These are phyloP conservation scores for Collariella sp. DNA, from an alignment of 495 filamentous ascomycete species.

Conservation along the genomic window DNA sequence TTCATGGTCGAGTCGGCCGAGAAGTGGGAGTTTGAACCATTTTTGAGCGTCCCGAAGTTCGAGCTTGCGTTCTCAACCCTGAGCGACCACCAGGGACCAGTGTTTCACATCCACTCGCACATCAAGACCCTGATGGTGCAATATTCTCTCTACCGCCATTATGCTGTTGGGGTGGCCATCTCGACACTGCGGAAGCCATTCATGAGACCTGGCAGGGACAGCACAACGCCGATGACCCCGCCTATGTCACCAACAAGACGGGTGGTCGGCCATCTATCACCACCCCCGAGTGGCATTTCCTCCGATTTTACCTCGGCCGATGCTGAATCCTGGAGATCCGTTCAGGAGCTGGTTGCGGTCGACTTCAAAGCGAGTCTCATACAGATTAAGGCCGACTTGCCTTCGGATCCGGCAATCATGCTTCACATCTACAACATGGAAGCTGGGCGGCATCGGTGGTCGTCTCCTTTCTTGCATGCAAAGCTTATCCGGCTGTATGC, in stretches of 20 bases:
- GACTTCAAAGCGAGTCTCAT: conserved; percentile 72
- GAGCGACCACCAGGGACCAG: conserved; percentile 74
- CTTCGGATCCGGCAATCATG: conserved; percentile 82
- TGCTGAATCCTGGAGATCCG: conserved; percentile 18
- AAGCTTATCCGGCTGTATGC: conserved; percentile 76
- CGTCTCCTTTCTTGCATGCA: conserved; percentile 65
- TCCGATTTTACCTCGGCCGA: conserved; percentile 27
- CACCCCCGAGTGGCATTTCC: conserved; percentile 17
- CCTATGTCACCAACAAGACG: conserved; percentile 21
- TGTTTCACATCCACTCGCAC: conserved; percentile 78
- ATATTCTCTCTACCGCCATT: conserved; percentile 92
- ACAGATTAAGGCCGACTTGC: conserved; percentile 82
- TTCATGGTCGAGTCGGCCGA: conserved; percentile 84
- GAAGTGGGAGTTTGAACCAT: conserved; percentile 74
- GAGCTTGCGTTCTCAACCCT: conserved; percentile 78
- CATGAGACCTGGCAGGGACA: conserved; percentile 37
- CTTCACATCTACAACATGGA: conserved; percentile 75
- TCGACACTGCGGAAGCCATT: conserved; percentile 72
- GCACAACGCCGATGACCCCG: conserved; percentile 12
- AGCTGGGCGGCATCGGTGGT: conserved; percentile 76
- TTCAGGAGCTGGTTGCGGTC: conserved; percentile 62
- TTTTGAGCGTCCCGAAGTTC: conserved; percentile 75
- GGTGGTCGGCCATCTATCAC: conserved; percentile 32
- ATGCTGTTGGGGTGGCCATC: conserved; percentile 74
- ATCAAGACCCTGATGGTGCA: conserved; percentile 70